These are phyloP conservation scores for Phytophthora aleatoria DNA, from an alignment of 352 stramenopile genomes.

Conservation along the genomic window DNA sequence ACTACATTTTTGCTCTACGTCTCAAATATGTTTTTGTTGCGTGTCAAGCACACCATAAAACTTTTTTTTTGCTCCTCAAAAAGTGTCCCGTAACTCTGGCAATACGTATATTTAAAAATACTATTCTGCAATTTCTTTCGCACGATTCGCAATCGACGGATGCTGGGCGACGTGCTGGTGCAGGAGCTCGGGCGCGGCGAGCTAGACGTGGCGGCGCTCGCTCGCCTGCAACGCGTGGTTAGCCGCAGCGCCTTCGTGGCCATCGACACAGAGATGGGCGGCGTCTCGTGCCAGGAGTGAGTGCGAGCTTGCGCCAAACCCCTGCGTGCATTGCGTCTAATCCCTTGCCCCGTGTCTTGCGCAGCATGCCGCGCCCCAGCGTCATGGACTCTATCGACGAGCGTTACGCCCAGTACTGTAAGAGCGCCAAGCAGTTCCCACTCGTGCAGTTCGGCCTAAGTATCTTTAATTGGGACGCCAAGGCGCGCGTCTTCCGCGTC, in stretches of 20 bases:
- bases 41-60: too few species aligned
- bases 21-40: too few species aligned
- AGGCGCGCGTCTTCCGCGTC: conserved; percentile 50
- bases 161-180: conserved; percentile 27
- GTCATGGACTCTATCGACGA: conserved; percentile 78
- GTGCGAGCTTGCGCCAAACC: conserved; percentile 14
- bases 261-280: conserved; percentile 81
- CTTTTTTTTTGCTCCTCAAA: too few species aligned
- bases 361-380: conserved; percentile 45
- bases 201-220: conserved; percentile 33
- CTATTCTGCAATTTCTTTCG: neutral
- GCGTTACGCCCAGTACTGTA: conserved; percentile 62
- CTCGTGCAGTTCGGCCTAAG: conserved; percentile 82
- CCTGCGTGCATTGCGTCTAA: conserved; percentile 3
- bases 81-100: too few species aligned
- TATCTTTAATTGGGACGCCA: conserved; percentile 60
- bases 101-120: too few species aligned
- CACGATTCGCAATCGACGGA: neutral
- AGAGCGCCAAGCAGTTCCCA: conserved; percentile 63
- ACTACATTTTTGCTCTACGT: too few species aligned
- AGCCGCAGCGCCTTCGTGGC: conserved; percentile 62
- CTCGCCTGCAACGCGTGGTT: conserved; percentile 39
- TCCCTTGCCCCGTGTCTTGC: conserved; percentile 8
- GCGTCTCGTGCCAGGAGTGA: conserved; percentile 70
- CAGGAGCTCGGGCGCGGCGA: conserved; percentile 39